Conservation (phyloP, 2,329 filamentous ascomycete species). For the Curvularia lunata region DNA sequence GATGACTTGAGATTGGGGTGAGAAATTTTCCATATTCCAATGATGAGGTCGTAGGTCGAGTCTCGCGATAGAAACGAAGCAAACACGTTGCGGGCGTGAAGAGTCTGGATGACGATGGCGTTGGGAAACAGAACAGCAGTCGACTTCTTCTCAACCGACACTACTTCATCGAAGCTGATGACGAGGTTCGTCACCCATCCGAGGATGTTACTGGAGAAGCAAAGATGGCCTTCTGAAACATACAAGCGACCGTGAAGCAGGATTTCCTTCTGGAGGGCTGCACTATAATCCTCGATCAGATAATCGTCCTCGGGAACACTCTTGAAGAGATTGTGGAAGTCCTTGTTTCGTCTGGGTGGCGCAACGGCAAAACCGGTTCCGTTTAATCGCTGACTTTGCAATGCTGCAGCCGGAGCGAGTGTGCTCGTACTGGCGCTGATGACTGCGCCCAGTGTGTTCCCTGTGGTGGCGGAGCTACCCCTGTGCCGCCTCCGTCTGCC, state of each 20-base stretch:
- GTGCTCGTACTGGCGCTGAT: conserved; percentile 74
- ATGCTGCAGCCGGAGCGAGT: conserved; percentile 67
- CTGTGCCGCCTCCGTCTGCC: conserved; percentile 70
- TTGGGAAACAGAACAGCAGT: conserved; percentile 97
- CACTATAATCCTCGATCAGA: conserved; percentile 97
- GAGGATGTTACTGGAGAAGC: conserved; percentile 98
- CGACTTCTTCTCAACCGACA: conserved; percentile 94
- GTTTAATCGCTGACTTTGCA: conserved; percentile 76
- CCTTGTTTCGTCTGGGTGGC: conserved; percentile 92
- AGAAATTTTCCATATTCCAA: conserved; percentile 97
- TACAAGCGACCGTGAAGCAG: conserved; percentile 92
- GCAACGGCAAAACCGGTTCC: conserved; percentile 96
- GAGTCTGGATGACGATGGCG: conserved; percentile 92
- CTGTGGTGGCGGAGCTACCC: conserved; percentile 74
- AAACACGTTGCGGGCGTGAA: conserved; percentile 95
- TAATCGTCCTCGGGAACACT: conserved; percentile 98
- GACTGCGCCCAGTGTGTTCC: conserved; percentile 72
- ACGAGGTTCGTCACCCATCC: conserved; percentile 98
- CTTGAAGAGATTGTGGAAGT: conserved; percentile 92
- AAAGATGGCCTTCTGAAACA: conserved; percentile 95
- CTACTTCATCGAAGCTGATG: conserved; percentile 97
- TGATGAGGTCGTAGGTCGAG: conserved; percentile 94
- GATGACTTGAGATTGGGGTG: conserved; percentile 92
- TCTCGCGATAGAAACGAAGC: conserved; percentile 94
- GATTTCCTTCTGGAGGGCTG: conserved; percentile 93